Base-by-base conservation (phyloP, 2,329 filamentous ascomycete species). In the Phialophora verrucosa region DNA sequence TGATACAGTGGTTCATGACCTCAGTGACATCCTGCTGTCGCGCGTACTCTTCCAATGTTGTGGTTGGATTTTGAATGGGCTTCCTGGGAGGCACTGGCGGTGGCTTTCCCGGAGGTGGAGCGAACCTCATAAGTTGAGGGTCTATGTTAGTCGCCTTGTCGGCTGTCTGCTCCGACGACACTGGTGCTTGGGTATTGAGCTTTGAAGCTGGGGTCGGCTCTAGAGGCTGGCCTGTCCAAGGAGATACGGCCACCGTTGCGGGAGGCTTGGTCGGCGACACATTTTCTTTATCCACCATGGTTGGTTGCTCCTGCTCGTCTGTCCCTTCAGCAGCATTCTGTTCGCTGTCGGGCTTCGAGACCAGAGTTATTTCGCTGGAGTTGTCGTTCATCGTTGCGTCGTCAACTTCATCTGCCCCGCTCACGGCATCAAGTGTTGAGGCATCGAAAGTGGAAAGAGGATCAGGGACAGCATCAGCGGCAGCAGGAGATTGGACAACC, bases 1-100 rank as follows among this genome's bases (percentile, higher is more conserved):
- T 93, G 65, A 97, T 87, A 29, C 97, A 91, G 73, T 94, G 95
- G 65, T 92, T 92, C 81, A 97, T 93, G 54, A 97, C 94, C 78
- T 99, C 95, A 12, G 93, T 93, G 4, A 97, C 94, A 78, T 99
- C 95, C 79, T 99, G 93, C 75, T 99, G 95, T 38, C 92, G 85
- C 20, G 85, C 85, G 50, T 85, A 81, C 71, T 84, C 81, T 42
- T 83, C 81, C 25, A 84, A 61, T 76, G 73, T 73, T 0, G 63
- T 63, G 12, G 67, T 72, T 12, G 64, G 59, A 23, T 59, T 66
- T 38, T 66, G 59, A 8, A 66, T 29, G 11, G 69, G 70, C 55
- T 68, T 70, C 49, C 86, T 79, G 49, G 86, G 86, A 35, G 87
- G 87, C 8, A 89, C 79, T 58, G 87, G 86, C 49, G 88, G 87